Base-by-base conservation (phyloP, 306 rosid species). In the Leucaena leucocephala region DNA sequence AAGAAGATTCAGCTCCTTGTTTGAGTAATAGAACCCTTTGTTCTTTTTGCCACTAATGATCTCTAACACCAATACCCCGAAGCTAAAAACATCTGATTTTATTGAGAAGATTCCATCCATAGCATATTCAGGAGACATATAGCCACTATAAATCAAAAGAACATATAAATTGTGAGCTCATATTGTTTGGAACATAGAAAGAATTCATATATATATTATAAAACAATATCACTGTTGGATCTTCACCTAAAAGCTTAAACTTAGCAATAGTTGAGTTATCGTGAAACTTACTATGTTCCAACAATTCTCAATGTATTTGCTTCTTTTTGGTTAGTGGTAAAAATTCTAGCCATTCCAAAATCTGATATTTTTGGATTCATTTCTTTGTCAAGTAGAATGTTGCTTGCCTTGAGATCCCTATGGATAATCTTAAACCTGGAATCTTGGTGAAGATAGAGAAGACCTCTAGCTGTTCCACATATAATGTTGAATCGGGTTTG, bases 331-430 rank as follows among this genome's bases (percentile, higher is more conserved):
- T 92, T 83, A 1, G 87, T 74, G 11, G 91, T 84, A 46, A 92
- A 92, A 11, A 90, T 90, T 76, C 93, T 87, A 7, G 96, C 97
- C 96, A 92, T 90, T 6, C 97, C 97, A 79, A 92, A 92, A 40
- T 92, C 97, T 0, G 96, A 92, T 71, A 90, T 92, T 64, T 87
- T 92, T 8, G 97, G 97, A 2, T 83, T 88, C 89, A 90, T 82
- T 33, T 90, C 91, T 72, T 38, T 79, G 27, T 92, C 96, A n/a
- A 92, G 93, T 44, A 92, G 82, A 80, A 92, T 71, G 49, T 92
- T 92, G 81, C 97, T 89, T 66, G 93, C 93, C 80, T 92, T 92
- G 61, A 92, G 90, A 82, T 92, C 98, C 40, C 97, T 88, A 59
- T 94, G 97, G 69, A 94, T 94, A 17, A 94, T 94, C 70, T 89